A percentile compares a stretch with the other conserved stretches of the same genome.
Conservation (phyloP, 768 basidiomycete species). For the Hypsizygus marmoreus region DNA sequence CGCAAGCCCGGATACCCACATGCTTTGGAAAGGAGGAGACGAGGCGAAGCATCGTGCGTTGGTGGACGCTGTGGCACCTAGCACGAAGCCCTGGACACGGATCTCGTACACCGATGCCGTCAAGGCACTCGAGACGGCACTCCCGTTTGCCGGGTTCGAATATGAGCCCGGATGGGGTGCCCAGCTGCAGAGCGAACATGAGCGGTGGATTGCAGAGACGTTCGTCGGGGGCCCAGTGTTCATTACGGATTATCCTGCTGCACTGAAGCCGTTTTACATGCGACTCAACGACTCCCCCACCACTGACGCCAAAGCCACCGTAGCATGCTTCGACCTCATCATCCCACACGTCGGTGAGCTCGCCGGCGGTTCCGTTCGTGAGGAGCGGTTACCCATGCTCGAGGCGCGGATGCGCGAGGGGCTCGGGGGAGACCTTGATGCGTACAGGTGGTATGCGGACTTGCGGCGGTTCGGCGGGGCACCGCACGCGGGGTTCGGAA, state of each 20-base stretch:
- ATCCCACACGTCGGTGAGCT: conserved; percentile 89
- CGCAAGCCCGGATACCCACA: conserved; percentile 26
- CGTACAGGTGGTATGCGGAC: conserved; percentile 77
- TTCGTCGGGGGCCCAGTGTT: conserved; percentile 79
- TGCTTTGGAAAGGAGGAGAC: conserved; percentile 44
- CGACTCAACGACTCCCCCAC: conserved; percentile 59
- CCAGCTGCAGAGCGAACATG: conserved; percentile 85
- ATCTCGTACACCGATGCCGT: conserved; percentile 84
- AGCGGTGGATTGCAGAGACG: conserved; percentile 81
- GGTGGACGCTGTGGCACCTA: conserved; percentile 34
- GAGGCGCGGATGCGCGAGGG: conserved; percentile 45
- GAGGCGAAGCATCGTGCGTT: conserved; percentile 34
- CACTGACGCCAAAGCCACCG: conserved; percentile 49
- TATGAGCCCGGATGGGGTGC: conserved; percentile 68
- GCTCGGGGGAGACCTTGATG: conserved; percentile 43
- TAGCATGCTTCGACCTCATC: conserved; percentile 95
- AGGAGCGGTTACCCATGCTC: no score
- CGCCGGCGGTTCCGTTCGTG: conserved; percentile 87
- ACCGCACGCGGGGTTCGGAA: conserved; percentile 93
- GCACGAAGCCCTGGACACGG: conserved; percentile 55
- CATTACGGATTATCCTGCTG: conserved; percentile 84
- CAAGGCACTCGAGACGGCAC: conserved; percentile 45
- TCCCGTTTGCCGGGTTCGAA: conserved; percentile 46
- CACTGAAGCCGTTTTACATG: conserved; percentile 97
- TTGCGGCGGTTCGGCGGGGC: conserved; percentile 82